These are phyloP conservation scores for Phaffomyces opuntiae DNA, from an alignment of 805 yeast genomes.

Conservation along the genomic window DNA sequence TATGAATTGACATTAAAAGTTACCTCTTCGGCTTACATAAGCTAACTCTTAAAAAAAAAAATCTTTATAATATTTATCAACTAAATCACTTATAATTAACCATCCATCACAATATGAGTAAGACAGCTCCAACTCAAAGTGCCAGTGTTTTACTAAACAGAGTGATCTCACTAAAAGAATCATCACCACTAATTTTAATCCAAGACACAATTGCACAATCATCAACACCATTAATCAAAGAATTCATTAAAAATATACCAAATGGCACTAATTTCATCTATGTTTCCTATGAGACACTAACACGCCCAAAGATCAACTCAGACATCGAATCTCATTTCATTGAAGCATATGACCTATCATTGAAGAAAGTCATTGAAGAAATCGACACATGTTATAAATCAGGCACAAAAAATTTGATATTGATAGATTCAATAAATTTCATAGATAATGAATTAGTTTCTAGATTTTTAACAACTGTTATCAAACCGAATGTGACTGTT, in stretches of 20 bases:
- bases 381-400: constrained; percentile 10
- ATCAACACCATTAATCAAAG: constrained; percentile 47
- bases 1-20: too few relatives aligned
- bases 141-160: constrained; percentile 58
- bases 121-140: constrained; percentile 31
- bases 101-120: constrained; percentile 5
- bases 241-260: constrained; percentile 41
- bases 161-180: constrained; percentile 62
- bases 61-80: too few relatives aligned
- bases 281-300: constrained; percentile 63
- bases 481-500: constrained; percentile 38
- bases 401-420: constrained; percentile 33
- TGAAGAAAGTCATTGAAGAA: constrained; percentile 22
- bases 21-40: too few relatives aligned
- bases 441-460: constrained; percentile 41
- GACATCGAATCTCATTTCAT: constrained; percentile 28
- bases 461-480: constrained; percentile 41
- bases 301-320: constrained; percentile 34
- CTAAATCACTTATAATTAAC: too few relatives aligned
- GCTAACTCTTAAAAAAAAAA: too few relatives aligned
- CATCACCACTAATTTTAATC: constrained; percentile 63
- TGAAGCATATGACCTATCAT: constrained; percentile 30
- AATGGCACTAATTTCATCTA: constrained; percentile 35
- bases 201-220: constrained; percentile 70
- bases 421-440: constrained; percentile 67